phyloP scores from a whole-genome alignment of 495 filamentous ascomycete genomes.

The Bacidia rubella region DNA sequence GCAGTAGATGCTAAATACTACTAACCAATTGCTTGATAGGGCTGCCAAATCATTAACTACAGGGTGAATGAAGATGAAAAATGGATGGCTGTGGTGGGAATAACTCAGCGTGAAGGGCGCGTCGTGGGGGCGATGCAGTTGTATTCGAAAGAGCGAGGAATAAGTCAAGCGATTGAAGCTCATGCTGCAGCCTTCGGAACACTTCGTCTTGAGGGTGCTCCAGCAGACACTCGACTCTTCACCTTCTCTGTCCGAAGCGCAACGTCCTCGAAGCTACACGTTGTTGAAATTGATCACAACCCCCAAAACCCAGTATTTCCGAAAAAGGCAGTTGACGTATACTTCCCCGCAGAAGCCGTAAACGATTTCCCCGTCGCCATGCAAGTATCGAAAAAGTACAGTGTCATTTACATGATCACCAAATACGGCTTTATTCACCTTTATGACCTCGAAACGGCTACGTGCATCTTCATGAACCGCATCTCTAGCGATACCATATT shows the following conservation, averaged over 20 bases:
- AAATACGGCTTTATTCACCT: slow-evolving; percentile 99
- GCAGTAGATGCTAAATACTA: too few relatives aligned
- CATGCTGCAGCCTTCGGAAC: slow-evolving; percentile 94
- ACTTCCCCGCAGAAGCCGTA: slow-evolving; percentile 86
- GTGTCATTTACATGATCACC: slow-evolving; percentile 89
- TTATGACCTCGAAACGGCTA: slow-evolving; percentile 90
- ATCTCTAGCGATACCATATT: slow-evolving; percentile 99
- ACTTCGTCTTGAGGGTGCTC: slow-evolving; percentile 72
- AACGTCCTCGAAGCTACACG: slow-evolving; percentile 87
- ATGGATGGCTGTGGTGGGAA: slow-evolving; percentile 97
- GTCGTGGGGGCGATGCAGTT: slow-evolving; percentile 94
- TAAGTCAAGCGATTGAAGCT: slow-evolving; percentile 96
- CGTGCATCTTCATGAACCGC: slow-evolving; percentile 99
- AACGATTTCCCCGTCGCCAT: slow-evolving; percentile 98
- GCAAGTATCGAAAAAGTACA: slow-evolving; percentile 91
- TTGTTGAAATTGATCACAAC: slow-evolving; percentile 93
- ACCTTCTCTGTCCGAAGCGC: slow-evolving; percentile 85
- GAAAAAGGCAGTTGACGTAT: slow-evolving; percentile 95
- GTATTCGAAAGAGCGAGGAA: slow-evolving; percentile 86
- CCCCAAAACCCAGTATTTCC: slow-evolving; percentile 71
- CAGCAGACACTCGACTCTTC: slow-evolving; percentile 86
- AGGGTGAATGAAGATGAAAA: slow-evolving; percentile 88
- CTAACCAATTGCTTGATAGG: slow-evolving; percentile 39
- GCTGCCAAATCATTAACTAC: slow-evolving; percentile 99
- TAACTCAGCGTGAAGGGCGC: slow-evolving; percentile 80